Conservation (phyloP, 192 early-diverging fungal genomes). For the Paraglomus occultum region DNA sequence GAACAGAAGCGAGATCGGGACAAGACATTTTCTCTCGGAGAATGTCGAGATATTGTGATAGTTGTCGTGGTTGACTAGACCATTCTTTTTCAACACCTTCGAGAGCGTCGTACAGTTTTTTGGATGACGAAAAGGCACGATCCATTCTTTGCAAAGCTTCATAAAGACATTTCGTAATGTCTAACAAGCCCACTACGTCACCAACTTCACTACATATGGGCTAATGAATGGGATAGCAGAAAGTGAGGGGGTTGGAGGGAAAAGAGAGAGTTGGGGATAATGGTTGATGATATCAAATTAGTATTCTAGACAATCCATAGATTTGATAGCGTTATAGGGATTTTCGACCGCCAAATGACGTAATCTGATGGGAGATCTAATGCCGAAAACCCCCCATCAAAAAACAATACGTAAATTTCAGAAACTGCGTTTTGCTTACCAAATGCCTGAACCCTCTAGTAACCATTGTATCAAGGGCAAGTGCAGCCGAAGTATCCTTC, state of each 20-base stretch:
- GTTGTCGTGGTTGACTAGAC: constrained; percentile 52
- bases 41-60: constrained; percentile 56
- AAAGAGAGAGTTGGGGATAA: too few relatives aligned
- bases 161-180: constrained; percentile 79
- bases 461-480: constrained; percentile 79
- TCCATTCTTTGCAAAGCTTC: constrained; percentile 80
- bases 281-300: too few relatives aligned
- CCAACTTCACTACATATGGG: constrained; percentile 50
- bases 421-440: constrained; percentile 35
- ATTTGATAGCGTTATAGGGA: too few relatives aligned
- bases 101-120: constrained; percentile 69
- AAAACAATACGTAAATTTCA: background rate
- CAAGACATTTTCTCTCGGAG: constrained; percentile 80
- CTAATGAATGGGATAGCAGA: background rate
- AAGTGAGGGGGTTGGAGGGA: background rate
- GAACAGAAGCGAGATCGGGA: constrained; percentile 78
- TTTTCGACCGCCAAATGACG: too few relatives aligned
- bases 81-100: constrained; percentile 76
- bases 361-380: too few relatives aligned
- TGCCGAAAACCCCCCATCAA: background rate
- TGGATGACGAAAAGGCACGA: constrained; percentile 69
- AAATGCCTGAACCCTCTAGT: constrained; percentile 79
- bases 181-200: constrained; percentile 75
- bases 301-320: too few relatives aligned
- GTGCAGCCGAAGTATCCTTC: constrained; percentile 70